These are phyloP conservation scores for Chaetomiaceae sp. DNA, from an alignment of 2,329 filamentous ascomycete species.

Conservation along the genomic window DNA sequence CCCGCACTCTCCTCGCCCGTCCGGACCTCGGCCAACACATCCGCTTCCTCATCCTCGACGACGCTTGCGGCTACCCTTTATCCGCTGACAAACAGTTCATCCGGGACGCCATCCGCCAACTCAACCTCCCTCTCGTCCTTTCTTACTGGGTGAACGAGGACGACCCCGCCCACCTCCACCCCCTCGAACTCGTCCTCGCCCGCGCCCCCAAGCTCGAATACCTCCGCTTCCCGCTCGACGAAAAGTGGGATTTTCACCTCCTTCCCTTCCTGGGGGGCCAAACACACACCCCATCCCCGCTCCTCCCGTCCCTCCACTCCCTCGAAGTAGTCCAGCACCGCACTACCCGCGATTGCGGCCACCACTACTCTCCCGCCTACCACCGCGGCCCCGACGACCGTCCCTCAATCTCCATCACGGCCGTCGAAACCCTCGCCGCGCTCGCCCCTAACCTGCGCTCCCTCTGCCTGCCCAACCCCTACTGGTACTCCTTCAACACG, in stretches of 20 bases:
- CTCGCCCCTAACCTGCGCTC: slow-evolving; percentile 1
- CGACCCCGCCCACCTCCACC: neutral
- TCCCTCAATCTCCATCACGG: neutral
- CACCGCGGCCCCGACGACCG: no score
- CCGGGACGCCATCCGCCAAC: neutral
- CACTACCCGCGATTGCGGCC: slow-evolving; percentile 1
- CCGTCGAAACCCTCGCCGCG: neutral
- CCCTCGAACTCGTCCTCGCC: slow-evolving; percentile 7
- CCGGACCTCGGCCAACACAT: slow-evolving; percentile 9
- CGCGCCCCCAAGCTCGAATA: slow-evolving; percentile 4
- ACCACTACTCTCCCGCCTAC: no score
- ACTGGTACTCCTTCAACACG: neutral
- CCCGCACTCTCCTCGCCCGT: neutral
- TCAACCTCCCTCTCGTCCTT: neutral
- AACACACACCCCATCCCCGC: neutral
- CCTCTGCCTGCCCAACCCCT: neutral
- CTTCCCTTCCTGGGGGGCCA: neutral
- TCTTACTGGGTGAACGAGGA: neutral
- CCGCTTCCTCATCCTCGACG: neutral
- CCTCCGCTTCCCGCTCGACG: slow-evolving; percentile 1
- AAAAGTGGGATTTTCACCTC: neutral
- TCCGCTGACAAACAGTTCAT: neutral
- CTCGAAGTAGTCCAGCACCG: neutral
- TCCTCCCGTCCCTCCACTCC: neutral
- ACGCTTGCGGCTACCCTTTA: neutral